A percentile compares a stretch with the other conserved stretches of the same genome.
phyloP scores from a whole-genome alignment of 2,329 filamentous ascomycete genomes.

The Stagonosporopsis vannaccii region DNA sequence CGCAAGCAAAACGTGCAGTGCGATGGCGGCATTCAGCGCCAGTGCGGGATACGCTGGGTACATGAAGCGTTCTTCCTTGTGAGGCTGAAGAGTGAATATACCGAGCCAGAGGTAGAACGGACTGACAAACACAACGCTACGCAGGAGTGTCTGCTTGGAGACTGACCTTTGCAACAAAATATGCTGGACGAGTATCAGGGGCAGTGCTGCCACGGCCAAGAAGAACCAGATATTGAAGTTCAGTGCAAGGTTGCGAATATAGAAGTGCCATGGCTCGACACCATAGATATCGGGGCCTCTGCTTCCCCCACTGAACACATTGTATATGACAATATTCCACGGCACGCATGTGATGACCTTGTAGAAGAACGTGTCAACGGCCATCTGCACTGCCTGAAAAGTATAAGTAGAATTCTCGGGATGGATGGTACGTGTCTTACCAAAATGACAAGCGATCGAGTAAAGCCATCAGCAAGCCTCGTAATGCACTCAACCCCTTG shows the following conservation, averaged over 20 bases:
- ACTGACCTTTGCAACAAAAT: conserved; percentile 66
- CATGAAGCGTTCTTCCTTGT: conserved; percentile 99
- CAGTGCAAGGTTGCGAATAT: conserved; percentile 85
- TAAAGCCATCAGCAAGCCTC: conserved; percentile 71
- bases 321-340: conserved; percentile 95
- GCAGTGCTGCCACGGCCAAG: conserved; percentile 76
- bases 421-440: conserved; percentile 57
- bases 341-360: conserved; percentile 77
- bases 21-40: conserved; percentile 84
- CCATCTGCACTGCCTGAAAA: conserved; percentile 69
- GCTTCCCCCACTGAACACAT: conserved; percentile 81
- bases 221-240: conserved; percentile 98
- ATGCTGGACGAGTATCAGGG: conserved; percentile 78
- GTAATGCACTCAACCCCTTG: conserved; percentile 66
- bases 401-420: not conserved
- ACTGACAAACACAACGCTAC: conserved; percentile 77
- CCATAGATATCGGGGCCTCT: conserved; percentile 91
- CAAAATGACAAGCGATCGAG: conserved; percentile 72
- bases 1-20: conserved; percentile 79
- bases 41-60: conserved; percentile 94
- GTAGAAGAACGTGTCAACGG: conserved; percentile 85
- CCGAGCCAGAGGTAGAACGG: conserved; percentile 95
- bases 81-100: conserved; percentile 90
- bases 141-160: conserved; percentile 73
- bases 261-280: conserved; percentile 96